Evolutionary conservation across 257 asterid species (phyloP), one percentile per base, ranked within the genome.

Genomic region (Scutellaria galericulata): DNA sequence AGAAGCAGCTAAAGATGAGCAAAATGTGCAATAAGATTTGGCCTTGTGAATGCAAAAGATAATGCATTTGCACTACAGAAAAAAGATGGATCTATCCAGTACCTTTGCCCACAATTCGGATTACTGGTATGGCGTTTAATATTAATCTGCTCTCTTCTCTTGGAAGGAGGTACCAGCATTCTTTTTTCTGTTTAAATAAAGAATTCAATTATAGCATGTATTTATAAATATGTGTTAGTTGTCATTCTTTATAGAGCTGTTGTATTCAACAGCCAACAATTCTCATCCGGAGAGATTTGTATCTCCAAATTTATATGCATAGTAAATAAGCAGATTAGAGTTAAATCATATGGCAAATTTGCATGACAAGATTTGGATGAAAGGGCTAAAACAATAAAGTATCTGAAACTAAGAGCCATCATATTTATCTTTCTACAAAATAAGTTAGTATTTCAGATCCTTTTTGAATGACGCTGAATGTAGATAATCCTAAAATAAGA

Each of bases 301-400:
- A 10, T 47, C 15, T 47, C 6, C 53, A 47, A 47, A 47, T 12
- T 24, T 13, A 13, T 57, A 8, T 13, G 53, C 5, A 37, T 12
- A 47, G 27, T 24, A 12, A 2, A 31, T 20, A 24, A 2, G 65
- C 71, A 59, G 46, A 46, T 18, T 46, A 35, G 62, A 40, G 73
- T 50, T 50, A 48, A 45, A 20, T 51, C 50, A 45, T 20, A 11
- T 8, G 69, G 11, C 41, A 64, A 18, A 42, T 64, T 42, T 20
- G 55, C 18, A 9, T 42, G 64, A 0, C 31, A 60, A n/a, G 47
- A 0, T 60, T 60, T 41, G 6, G 15, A 1, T 10, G 31, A 18
- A 14, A 66, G 47, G 47, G 60, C 71, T 14, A 66, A 65, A 66
- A 48, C 46, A 22, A 47, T 27, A 2, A 24, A 66, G 37, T 31